Evolutionary conservation across 345 rosid species (phyloP), one percentile per base, ranked within the genome.

Genomic region (Anacardium occidentale): DNA sequence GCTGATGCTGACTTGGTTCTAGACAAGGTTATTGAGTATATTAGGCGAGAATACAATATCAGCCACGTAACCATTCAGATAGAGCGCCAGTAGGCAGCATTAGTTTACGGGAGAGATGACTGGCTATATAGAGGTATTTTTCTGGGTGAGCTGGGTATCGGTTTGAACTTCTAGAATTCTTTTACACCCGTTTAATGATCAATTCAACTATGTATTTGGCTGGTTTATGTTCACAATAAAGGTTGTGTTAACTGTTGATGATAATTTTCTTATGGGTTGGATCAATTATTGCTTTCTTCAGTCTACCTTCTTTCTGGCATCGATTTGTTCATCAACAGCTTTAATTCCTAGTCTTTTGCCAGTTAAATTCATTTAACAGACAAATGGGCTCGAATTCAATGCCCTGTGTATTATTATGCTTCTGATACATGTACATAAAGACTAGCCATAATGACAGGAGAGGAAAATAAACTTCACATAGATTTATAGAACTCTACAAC

Each of bases 31-130:
- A 50, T 85, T 50, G 87, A 75, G 48, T 89, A 87, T 72, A 81
- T 91, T 60, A 82, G 58, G 59, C 83, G 86, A 81, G 88, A 81
- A 55, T 77, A 82, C 71, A 86, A 86, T 71, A 87, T 89, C 70
- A 86, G 77, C 65, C 91, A 91, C 75, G 85, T 87, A 22, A 90
- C 93, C n/a, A 82, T 89, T 83, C 96, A 89, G 74, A 81, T 89
- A 48, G 91, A 89, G 74, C 86, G 87, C 6, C 73, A 85, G 75
- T 82, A 77, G 87, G 5, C 73, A 85, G 75, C 81, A 75, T 72
- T n/a, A n/a, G n/a, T n/a, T 52, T 56, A 29, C 5, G 48, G 22
- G 26, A 37, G 67, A 25, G 21, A 62, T 25, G 11, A 18, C 9
- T 29, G 65, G 17, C 0, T 5, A 22, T 55, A 52, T 17, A 5